Conservation (phyloP, 116 monocot species). For the Zostera marina region DNA sequence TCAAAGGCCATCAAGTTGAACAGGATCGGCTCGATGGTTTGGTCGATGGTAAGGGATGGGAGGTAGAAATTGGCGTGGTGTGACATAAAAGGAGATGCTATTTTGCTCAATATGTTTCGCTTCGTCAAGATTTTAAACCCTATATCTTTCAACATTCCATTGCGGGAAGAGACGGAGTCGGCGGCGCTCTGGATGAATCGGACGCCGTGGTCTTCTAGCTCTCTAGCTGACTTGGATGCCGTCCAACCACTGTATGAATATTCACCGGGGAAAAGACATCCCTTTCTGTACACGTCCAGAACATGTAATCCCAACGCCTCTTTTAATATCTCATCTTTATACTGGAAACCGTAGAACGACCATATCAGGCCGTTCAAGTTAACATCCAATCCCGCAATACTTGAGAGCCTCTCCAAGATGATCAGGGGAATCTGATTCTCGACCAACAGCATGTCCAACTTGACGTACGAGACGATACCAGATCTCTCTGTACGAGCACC, state of each 20-base stretch:
- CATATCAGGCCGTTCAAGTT: slow-evolving; percentile 1
- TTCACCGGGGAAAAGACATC: not conserved
- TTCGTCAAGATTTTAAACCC: not conserved
- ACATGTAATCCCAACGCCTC: slow-evolving; percentile 3
- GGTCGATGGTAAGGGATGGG: slow-evolving; percentile 2
- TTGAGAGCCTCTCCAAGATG: slow-evolving; percentile 5
- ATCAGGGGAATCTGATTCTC: no score
- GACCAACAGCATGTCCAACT: slow-evolving; percentile 13
- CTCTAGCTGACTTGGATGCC: not conserved
- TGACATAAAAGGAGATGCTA: not conserved
- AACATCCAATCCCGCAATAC: not conserved
- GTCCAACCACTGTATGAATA: slow-evolving; percentile 4
- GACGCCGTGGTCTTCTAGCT: slow-evolving; percentile 4
- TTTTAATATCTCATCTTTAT: not conserved
- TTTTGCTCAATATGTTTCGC: not conserved
- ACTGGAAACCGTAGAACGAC: slow-evolving; percentile 3
- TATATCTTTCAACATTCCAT: not conserved
- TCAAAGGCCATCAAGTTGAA: slow-evolving; percentile 10
- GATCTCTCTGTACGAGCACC: not conserved
- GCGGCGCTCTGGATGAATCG: not conserved
- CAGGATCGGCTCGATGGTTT: slow-evolving; percentile 6
- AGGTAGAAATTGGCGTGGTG: not conserved
- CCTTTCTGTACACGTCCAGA: slow-evolving; percentile 7
- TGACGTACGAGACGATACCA: slow-evolving; percentile 2
- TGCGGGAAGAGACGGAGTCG: no score